Evolutionary conservation across 768 basidiomycete species (phyloP).

Genomic region (Mycena vulgaris): DNA sequence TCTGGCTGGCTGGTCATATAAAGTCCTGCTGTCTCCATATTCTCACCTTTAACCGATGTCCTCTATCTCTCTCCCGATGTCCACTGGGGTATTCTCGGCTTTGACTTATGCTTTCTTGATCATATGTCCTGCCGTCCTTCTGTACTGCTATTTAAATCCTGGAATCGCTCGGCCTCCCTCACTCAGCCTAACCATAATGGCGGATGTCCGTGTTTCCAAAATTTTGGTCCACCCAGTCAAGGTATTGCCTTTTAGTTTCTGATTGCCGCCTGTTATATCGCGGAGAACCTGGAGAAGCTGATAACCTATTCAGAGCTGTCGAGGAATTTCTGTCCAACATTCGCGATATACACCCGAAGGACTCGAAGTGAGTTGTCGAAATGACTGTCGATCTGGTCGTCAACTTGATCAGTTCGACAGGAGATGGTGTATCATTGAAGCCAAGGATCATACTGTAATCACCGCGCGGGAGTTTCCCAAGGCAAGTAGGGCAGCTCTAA

Average conservation of each 20-base stretch:
- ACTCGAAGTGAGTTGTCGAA: slow-evolving; percentile 66
- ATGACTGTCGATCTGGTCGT: neutral
- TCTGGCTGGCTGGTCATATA: neutral
- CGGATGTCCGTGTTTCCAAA: slow-evolving; percentile 64
- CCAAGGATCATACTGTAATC: slow-evolving; percentile 65
- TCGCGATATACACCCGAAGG: slow-evolving; percentile 74
- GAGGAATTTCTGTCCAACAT: slow-evolving; percentile 72
- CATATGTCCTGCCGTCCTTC: slow-evolving; percentile 24
- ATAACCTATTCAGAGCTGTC: slow-evolving; percentile 70
- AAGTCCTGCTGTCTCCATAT: neutral
- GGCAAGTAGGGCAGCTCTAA: slow-evolving; percentile 53
- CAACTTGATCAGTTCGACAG: slow-evolving; percentile 72
- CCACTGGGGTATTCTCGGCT: neutral
- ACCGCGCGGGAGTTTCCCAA: slow-evolving; percentile 79
- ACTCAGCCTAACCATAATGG: neutral
- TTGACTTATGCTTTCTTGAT: neutral
- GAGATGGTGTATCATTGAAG: slow-evolving; percentile 78
- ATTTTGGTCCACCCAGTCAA: slow-evolving; percentile 81
- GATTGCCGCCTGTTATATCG: neutral
- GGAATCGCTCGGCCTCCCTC: neutral
- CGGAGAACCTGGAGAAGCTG: too few relatives aligned
- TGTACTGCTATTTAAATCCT: slow-evolving; percentile 18
- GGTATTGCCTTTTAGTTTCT: slow-evolving; percentile 49
- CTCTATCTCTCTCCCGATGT: neutral
- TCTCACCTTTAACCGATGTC: neutral